Evolutionary conservation across 352 stramenopile species (phyloP), one percentile per base, ranked within the genome.

Genomic region (Phytophthora citricola): DNA sequence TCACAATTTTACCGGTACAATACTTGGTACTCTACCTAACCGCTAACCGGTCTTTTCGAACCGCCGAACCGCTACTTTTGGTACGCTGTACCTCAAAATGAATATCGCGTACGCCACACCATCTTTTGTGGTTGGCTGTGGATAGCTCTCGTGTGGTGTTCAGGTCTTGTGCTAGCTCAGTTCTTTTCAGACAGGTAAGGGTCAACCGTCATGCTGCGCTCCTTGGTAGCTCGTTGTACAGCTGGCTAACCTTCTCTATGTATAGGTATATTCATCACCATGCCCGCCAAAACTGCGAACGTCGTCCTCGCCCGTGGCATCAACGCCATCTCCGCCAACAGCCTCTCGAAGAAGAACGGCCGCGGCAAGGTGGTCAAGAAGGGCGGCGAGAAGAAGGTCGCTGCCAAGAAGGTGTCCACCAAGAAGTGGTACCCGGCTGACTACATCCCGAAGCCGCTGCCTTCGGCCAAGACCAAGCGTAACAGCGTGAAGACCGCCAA

Each of bases 401-500:
- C 57, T 8, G 71, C 76, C 47, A 80, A 75, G 53, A 89, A 80
- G 71, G 47, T 54, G 31, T 69, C 67, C 38, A 85, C 77, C 52
- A 85, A 79, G 70, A 91, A 92, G 77, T 93, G 83, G 83, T 92
- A 91, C 75, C 79, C 79, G 58, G 79, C 79, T 24, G 81, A 90
- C 62, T 85, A 81, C 73, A 79, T 90, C 63, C 79, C 79, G 24
- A 89, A 86, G 69, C 69, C 69, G 51, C 70, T 90, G 34, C 63
- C 70, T n/a, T 89, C 79, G 56, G 81, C 81, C 48, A 90, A 90
- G 74, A 90, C 79, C 60, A 80, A 78, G 50, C 81, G 81, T 54
- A 90, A 89, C 73, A 86, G 76, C 58, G 67, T 83, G 31, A 98
- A 98, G 68, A 85, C 95, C 24, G 88, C 94, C 40, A 98, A 98